These are phyloP conservation scores for Blepharisma japonicum DNA, from an alignment of 73 alveolate species.

Conservation along the genomic window DNA sequence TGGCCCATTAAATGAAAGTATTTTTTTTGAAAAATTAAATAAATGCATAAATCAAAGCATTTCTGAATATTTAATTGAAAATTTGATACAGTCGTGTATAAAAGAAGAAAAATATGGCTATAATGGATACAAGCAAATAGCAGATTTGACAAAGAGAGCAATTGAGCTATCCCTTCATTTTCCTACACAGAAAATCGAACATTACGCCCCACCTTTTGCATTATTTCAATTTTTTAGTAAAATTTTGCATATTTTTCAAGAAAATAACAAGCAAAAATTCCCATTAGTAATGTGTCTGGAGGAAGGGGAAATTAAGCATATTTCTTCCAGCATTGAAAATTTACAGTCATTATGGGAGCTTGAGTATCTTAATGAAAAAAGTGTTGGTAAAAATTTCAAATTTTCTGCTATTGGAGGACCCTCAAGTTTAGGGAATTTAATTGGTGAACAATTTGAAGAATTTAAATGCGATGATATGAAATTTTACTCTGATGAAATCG, in stretches of 20 bases:
- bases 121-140: background rate
- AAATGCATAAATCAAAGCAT: slow-evolving; percentile 6
- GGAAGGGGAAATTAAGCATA: too few relatives aligned
- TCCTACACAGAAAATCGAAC: background rate
- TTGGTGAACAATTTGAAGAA: background rate
- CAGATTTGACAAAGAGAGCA: background rate
- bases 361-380: background rate
- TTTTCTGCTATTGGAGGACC: slow-evolving; percentile 11
- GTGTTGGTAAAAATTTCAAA: background rate
- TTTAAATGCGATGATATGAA: background rate
- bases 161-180: too few relatives aligned
- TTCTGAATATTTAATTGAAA: background rate
- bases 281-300: background rate
- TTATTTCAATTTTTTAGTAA: background rate
- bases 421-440: too few relatives aligned
- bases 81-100: background rate
- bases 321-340: background rate
- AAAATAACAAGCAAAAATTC: background rate
- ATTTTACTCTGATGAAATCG: background rate
- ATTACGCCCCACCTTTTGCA: background rate
- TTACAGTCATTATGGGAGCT: background rate
- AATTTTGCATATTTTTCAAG: background rate
- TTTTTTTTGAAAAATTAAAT: background rate
- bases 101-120: background rate
- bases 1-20: background rate